These are phyloP conservation scores for Friedmanniomyces endolithicus DNA, from an alignment of 495 filamentous ascomycete genomes.

Conservation along the genomic window DNA sequence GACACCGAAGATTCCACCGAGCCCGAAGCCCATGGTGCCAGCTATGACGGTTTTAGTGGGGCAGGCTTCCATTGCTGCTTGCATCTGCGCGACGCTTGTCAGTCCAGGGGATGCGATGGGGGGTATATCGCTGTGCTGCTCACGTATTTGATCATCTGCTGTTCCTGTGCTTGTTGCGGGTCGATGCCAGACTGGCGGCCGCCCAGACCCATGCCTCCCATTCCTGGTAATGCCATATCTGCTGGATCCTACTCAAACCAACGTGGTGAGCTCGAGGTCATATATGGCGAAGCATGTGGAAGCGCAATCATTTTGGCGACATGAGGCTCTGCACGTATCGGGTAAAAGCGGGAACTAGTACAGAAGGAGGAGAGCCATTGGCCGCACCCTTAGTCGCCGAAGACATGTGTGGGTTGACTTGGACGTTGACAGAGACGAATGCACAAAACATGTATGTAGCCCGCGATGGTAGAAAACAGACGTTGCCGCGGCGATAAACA, in stretches of 20 bases:
- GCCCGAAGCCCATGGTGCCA: conserved; percentile 76
- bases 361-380: not conserved
- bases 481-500: too few species aligned
- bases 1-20: conserved; percentile 83
- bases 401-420: too few species aligned
- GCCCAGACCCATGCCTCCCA: conserved; percentile 14
- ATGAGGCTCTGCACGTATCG: not conserved
- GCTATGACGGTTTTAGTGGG: conserved; percentile 69
- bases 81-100: conserved; percentile 43
- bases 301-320: not conserved
- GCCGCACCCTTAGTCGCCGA: too few species aligned
- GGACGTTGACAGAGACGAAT: too few species aligned
- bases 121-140: not conserved
- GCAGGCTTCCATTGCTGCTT: conserved; percentile 77
- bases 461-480: too few species aligned
- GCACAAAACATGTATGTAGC: too few species aligned
- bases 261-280: too few species aligned
- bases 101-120: not conserved
- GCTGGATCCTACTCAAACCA: not conserved
- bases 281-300: too few species aligned
- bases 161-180: conserved; percentile 23
- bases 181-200: conserved; percentile 1
- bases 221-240: conserved; percentile 18
- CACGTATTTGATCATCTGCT: conserved; percentile 26
- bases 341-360: not conserved